Evolutionary conservation across 495 filamentous ascomycete species (phyloP).

Genomic region (Penicillium canariense): DNA sequence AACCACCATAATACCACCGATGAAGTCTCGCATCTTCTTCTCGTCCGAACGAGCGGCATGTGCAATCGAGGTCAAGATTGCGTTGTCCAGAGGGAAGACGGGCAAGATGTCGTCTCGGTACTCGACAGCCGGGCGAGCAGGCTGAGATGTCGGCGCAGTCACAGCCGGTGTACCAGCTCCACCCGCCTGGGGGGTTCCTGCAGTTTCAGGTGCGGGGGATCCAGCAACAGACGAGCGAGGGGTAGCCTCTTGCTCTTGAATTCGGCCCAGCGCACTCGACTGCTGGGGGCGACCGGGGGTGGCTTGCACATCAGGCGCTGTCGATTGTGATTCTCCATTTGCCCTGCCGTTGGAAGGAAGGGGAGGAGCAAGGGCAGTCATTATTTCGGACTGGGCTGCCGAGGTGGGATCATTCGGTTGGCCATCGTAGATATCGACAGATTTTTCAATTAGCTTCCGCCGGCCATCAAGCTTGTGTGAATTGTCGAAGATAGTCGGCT

Average conservation of each 20-base stretch:
- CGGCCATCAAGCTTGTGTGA: conserved; percentile 72
- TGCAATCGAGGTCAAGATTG: conserved; percentile 81
- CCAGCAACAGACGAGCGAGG: conserved; percentile 81
- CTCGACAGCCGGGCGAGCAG: conserved; percentile 45
- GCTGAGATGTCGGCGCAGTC: conserved; percentile 25
- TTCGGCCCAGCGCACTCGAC: conserved; percentile 43
- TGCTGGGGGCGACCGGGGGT: conserved; percentile 42
- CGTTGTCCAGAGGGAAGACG: conserved; percentile 76
- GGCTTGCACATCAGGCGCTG: conserved; percentile 33
- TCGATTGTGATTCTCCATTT: conserved; percentile 32
- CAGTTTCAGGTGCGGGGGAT: conserved; percentile 77
- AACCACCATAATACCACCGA: conserved; percentile 93
- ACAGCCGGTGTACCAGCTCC: conserved; percentile 35
- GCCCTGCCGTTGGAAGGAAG: conserved; percentile 38
- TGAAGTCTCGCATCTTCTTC: conserved; percentile 85
- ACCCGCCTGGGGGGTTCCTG: conserved; percentile 64
- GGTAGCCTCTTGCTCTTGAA: conserved; percentile 61
- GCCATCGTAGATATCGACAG: conserved; percentile 90
- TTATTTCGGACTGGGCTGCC: conserved; percentile 75
- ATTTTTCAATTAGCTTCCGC: conserved; percentile 74
- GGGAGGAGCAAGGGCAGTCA: conserved; percentile 63
- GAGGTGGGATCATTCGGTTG: conserved; percentile 86
- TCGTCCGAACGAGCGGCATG: conserved; percentile 88
- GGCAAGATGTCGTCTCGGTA: conserved; percentile 83
- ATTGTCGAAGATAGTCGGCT: conserved; percentile 82